A percentile compares a stretch with the other conserved stretches of the same genome.
Conservation (phyloP, 2,329 filamentous ascomycete species). For the Geosmithia morbida region DNA sequence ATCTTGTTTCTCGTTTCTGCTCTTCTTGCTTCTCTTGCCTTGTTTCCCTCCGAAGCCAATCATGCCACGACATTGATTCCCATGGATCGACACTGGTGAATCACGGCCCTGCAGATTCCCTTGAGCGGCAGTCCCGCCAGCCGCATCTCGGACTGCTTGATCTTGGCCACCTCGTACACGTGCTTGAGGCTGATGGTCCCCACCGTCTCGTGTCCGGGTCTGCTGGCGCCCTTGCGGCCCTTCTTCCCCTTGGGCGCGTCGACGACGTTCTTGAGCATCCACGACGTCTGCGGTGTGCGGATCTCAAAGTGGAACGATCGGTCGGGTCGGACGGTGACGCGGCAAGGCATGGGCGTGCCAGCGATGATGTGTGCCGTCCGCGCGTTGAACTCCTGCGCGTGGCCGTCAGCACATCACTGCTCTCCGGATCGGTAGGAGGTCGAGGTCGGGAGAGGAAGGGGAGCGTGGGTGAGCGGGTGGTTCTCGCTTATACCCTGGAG, state of each 20-base stretch:
- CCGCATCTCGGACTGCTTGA: conserved; percentile 70
- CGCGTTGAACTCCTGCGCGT: conserved; percentile 80
- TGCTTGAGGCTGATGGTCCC: conserved; percentile 87
- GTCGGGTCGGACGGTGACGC: conserved; percentile 84
- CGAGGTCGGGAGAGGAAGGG: no score
- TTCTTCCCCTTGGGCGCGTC: conserved; percentile 58
- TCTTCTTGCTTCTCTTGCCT: not conserved
- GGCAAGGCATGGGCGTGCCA: conserved; percentile 79
- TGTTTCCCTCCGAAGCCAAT: conserved; percentile 1
- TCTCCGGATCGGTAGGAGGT: no score
- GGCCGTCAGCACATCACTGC: not conserved
- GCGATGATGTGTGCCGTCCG: conserved; percentile 70
- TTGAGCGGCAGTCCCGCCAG: conserved; percentile 58
- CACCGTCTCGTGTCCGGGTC: conserved; percentile 62
- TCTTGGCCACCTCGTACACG: conserved; percentile 93
- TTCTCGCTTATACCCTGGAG: no score
- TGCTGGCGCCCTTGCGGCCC: conserved; percentile 62
- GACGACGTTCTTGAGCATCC: conserved; percentile 73
- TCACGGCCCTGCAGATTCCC: conserved; percentile 58
- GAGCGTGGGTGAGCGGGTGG: no score
- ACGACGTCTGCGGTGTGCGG: conserved; percentile 88
- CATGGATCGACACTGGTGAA: conserved; percentile 61
- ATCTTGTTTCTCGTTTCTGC: not conserved
- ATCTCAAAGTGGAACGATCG: conserved; percentile 87
- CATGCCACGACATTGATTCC: conserved; percentile 58